These are phyloP conservation scores for Nothophytophthora sp. DNA, from an alignment of 352 stramenopile genomes.

Conservation along the genomic window DNA sequence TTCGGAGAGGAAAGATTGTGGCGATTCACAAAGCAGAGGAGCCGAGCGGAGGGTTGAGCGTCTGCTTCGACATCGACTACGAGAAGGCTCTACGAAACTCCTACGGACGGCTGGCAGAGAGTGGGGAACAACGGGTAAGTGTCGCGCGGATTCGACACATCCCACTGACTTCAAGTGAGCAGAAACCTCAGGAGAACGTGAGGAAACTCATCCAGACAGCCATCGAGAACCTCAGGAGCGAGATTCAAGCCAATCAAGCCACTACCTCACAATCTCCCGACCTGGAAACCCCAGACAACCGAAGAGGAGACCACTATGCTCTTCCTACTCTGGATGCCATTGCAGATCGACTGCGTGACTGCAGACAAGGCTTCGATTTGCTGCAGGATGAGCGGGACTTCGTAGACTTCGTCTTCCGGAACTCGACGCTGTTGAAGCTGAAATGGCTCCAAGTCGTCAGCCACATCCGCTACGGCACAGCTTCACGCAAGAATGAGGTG, in stretches of 20 bases:
- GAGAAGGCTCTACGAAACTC: constrained; percentile 18
- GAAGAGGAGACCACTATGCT: background rate
- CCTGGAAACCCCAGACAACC: background rate
- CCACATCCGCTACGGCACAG: constrained; percentile 37
- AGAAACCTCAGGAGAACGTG: constrained; percentile 15
- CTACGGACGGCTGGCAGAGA: constrained; percentile 12
- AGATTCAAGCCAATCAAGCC: constrained; percentile 15
- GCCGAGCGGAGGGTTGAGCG: constrained; percentile 8
- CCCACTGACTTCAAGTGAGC: constrained; percentile 6
- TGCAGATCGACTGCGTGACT: constrained; percentile 39
- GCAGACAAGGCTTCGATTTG: constrained; percentile 29
- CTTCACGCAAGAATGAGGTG: background rate
- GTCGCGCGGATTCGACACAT: constrained; percentile 13
- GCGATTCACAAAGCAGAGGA: constrained; percentile 26
- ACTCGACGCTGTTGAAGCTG: constrained; percentile 38
- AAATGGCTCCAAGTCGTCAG: constrained; percentile 61
- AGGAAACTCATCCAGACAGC: constrained; percentile 28
- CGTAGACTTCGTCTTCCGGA: constrained; percentile 66
- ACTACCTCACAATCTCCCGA: background rate
- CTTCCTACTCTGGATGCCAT: constrained; percentile 35
- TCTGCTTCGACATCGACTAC: constrained; percentile 56
- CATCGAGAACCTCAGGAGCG: constrained; percentile 29
- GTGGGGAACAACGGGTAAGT: constrained; percentile 11
- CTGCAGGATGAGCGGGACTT: constrained; percentile 48
- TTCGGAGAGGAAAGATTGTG: constrained; percentile 32